Conservation (phyloP, 169 alveolate species). For the Plasmodium berghei region DNA sequence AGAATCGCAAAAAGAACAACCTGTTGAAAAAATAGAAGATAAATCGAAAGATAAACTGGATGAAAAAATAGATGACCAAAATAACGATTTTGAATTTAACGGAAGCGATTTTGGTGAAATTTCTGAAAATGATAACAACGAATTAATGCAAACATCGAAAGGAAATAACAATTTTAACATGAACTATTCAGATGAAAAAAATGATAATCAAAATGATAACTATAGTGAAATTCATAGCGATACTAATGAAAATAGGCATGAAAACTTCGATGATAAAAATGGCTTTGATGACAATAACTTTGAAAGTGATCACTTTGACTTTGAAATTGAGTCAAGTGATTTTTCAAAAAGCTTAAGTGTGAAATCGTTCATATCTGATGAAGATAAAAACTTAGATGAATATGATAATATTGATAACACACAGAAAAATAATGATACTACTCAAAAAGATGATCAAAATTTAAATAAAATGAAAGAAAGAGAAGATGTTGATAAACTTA, state of each 20-base stretch:
- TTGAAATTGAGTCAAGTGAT: conserved; percentile 75
- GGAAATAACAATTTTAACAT: conserved; percentile 51
- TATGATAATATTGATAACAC: conserved; percentile 17
- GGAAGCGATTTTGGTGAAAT: background rate
- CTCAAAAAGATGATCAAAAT: background rate
- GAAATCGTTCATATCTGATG: conserved; percentile 19
- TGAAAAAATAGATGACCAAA: conserved; percentile 48
- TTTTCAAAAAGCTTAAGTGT: conserved; percentile 58
- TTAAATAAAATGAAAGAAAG: conserved; percentile 20
- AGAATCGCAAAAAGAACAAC: conserved; percentile 75
- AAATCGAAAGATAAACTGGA: conserved; percentile 32
- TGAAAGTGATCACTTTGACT: conserved; percentile 19
- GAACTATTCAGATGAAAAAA: background rate
- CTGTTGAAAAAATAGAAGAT: conserved; percentile 74
- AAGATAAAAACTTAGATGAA: conserved; percentile 15
- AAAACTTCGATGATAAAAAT: conserved; percentile 6
- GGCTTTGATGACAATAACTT: conserved; percentile 13
- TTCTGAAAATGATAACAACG: background rate
- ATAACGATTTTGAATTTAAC: conserved; percentile 38
- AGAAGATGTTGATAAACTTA: conserved; percentile 12
- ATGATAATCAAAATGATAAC: background rate
- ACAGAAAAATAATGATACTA: conserved; percentile 6
- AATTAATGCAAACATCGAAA: conserved; percentile 50
- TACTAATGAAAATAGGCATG: conserved; percentile 3
- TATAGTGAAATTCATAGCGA: background rate